Base-by-base conservation (phyloP, 495 filamentous ascomycete species). In the Umbilicaria muhlenbergii region DNA sequence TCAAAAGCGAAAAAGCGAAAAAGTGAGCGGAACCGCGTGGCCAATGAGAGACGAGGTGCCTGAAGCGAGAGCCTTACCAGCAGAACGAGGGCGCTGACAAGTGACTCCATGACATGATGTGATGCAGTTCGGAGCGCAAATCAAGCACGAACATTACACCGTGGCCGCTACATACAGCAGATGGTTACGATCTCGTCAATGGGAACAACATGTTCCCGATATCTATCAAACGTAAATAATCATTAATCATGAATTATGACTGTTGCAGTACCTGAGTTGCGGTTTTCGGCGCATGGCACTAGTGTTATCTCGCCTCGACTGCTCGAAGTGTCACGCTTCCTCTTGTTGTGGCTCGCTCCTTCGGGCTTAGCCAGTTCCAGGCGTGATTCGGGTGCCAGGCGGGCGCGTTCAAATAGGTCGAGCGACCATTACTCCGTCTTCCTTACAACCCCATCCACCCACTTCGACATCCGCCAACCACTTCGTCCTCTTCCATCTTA, bases 381-480 rank as follows among this genome's bases (percentile, higher is more conserved):
- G 24, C 8, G 42, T 45, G 47, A 52, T 52, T 43, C 42, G 43
- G 31, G 21, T 41, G 16, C 15, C 37, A 35, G 41, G 35, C 11
- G 42, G n/a, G 19, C 41, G 36, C 39, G 42, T 39, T 70, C 61
- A 71, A 71, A 70, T 69, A 69, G 61, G 59, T 49, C 48, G 55
- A 56, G 54, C 59, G 59, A 54, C 47, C 32, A 40, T 52, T 53
- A 56, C 56, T 48, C 55, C 64, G 59, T 68, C 61, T 61, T 60
- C 66, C 63, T 69, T 55, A 57, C 43, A 47, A 50, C 51, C 58
- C 48, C 54, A 57, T 52, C 58, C 51, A 62, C 58, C 56, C 60
- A 59, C 52, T 59, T 51, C 50, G 45, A 58, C 46, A 42, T 8
- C 44, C 44, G 38, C 38, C 34, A 41, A 39, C 43, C 45, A 33